Base-by-base conservation (phyloP, 345 rosid genomes). In the Lepidium africanum region DNA sequence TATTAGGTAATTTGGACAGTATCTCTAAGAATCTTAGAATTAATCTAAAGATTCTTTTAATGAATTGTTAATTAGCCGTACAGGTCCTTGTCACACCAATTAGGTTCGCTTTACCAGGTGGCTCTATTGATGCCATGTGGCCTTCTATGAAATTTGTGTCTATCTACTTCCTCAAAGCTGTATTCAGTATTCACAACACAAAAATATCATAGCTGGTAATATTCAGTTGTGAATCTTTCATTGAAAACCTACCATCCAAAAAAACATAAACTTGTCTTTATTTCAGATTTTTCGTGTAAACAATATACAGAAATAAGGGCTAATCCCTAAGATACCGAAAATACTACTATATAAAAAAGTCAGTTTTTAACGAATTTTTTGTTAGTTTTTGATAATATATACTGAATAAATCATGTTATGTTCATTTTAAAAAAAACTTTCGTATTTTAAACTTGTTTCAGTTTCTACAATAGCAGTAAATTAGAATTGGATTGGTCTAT, bases 1-100 rank as follows among this genome's bases (percentile, higher is more conserved):
- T 73, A 59, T 59, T 58, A 47, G 36, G 2, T 6, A 30, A 58
- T 58, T 67, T 66, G 36, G 67, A 36, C 57, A 59, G 63, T 57
- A 57, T 73, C 57, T 66, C 35, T 66, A 40, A 43, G 62, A 73
- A 66, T 73, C 77, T 43, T 65, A 25, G 60, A 65, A 58, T 49
- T 65, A 47, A 73, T 65, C 66, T 65, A 59, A 36, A 66, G 67
- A 66, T 73, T 51, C 49, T 35, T 35, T 66, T 36, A 7, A 33
- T 50, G 10, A 15, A 2, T 65, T 65, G 53, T 49, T 65, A 39
- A 73, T 21, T n/a, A 50, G 12, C 38, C 17, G 12, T 40, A 54
- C 46, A 37, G 51, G 39, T 40, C 59, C 59, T 21, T 35, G 33
- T 5, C 33, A 27, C 33, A 30, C 33, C 10, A 45, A 53, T 62